Base-by-base conservation (phyloP, 2,329 filamentous ascomycete genomes). In the Trichoderma afroharzianum region DNA sequence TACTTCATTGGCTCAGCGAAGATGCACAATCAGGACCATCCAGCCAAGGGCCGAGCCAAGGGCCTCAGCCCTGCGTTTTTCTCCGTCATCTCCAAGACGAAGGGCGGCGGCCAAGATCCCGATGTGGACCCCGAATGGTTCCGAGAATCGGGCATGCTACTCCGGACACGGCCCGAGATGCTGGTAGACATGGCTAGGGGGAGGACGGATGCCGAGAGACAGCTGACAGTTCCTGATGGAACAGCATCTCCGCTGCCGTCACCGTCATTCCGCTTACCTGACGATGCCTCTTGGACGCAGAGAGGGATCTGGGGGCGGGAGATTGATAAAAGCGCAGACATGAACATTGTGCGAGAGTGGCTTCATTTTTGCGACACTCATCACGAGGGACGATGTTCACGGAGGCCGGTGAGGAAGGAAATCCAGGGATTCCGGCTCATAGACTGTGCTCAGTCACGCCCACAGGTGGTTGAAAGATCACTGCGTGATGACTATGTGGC, bases 221-320 rank as follows among this genome's bases (percentile, higher is more conserved):
- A 24, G 74, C 75, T 14, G 72, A 47, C 6, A 71, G 76, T 63
- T 75, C 78, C 12, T 63, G 76, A 59, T 71, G 72, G 5, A 72
- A 74, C 43, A 74, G 74, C 8, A 33, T 76, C 21, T 72, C 73
- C 18, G 6, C 26, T 26, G 7, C 68, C 62, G 1, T 70, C 63
- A 12, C 63, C 72, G 3, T 36, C 63, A 7, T 33, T 62, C 8
- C 24, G 63, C 6, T 7, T 43, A 21, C 47, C 62, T 1, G 68
- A 71, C 14, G 72, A 73, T 50, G 69, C 47, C 12, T 58, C 75
- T 18, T 79, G 78, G 78, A 62, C 76, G 55, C 78, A 79, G 63
- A 77, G 77, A 21, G 80, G 79, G 1, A 77, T 81, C 12, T 81
- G 80, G 80, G 80, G 80, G 3, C 76, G 80, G 0, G 79, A 81